A percentile compares a stretch with the other conserved stretches of the same genome.
Evolutionary conservation across 768 basidiomycete species (phyloP).

Genomic region (Dentipellis sp.): DNA sequence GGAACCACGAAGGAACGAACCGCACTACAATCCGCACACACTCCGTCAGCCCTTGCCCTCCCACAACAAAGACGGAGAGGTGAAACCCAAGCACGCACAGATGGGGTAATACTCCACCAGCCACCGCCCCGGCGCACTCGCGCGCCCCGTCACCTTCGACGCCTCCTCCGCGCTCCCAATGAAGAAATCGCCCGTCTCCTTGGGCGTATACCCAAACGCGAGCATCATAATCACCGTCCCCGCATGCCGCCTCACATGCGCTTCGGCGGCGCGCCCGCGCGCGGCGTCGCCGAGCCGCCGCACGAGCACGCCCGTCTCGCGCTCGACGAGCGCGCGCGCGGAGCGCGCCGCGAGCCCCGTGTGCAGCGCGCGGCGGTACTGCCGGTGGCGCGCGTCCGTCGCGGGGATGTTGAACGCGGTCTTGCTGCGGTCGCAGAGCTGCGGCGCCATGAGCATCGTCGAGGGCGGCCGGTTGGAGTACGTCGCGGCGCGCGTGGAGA

Average conservation of each 20-base stretch:
- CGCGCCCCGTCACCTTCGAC: slow-evolving; percentile 17
- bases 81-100: slow-evolving; percentile 17
- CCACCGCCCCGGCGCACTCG: slow-evolving; percentile 26
- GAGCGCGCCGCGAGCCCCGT: slow-evolving; percentile 27
- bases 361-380: slow-evolving; percentile 33
- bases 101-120: slow-evolving; percentile 32
- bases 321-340: slow-evolving; percentile 16
- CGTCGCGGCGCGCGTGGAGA: neutral
- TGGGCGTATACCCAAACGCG: slow-evolving; percentile 32
- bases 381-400: slow-evolving; percentile 26
- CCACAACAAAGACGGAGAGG: neutral
- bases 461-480: neutral
- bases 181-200: slow-evolving; percentile 24
- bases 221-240: slow-evolving; percentile 28
- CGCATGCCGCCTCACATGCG: slow-evolving; percentile 32
- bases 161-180: slow-evolving; percentile 25
- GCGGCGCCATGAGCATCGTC: slow-evolving; percentile 25
- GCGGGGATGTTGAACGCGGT: slow-evolving; percentile 37
- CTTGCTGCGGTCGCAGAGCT: slow-evolving; percentile 30
- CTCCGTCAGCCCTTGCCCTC: too few species aligned
- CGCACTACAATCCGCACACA: slow-evolving; percentile 8
- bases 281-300: slow-evolving; percentile 23
- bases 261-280: slow-evolving; percentile 16
- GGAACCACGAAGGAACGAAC: slow-evolving; percentile 13
- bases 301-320: neutral